Evolutionary conservation across 2,329 filamentous ascomycete genomes (phyloP).

Genomic region (Dactylella cylindrospora): DNA sequence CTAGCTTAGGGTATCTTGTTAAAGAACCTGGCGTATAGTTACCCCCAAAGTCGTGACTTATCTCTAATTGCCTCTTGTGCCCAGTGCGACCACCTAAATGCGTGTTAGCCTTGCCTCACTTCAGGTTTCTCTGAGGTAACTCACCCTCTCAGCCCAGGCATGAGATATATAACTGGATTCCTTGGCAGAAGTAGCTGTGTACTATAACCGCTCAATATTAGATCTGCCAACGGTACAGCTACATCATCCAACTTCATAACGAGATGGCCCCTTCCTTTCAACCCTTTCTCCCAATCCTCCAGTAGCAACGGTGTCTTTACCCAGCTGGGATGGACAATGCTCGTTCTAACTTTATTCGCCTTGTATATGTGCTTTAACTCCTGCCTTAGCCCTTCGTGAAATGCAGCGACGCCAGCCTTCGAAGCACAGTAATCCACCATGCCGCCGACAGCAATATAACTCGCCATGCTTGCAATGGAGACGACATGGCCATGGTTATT

Average conservation of each 20-base stretch:
- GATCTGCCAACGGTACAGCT: constrained; percentile 9
- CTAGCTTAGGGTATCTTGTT: no score
- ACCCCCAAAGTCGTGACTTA: no score
- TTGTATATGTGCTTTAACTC: constrained; percentile 64
- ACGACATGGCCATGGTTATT: constrained; percentile 71
- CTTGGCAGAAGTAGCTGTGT: constrained; percentile 26
- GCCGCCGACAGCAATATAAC: constrained; percentile 62
- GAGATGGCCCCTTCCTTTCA: no score
- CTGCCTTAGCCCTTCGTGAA: constrained; percentile 66
- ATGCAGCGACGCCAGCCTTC: constrained; percentile 66
- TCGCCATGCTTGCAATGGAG: constrained; percentile 66
- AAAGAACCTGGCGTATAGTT: no score
- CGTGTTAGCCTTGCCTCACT: not conserved
- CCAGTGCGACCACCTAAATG: constrained; percentile 12
- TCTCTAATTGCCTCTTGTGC: constrained; percentile 6
- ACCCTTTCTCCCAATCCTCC: no score
- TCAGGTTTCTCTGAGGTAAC: not conserved
- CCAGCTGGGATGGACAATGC: constrained; percentile 65
- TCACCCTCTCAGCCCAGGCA: constrained; percentile 24
- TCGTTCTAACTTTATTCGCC: constrained; percentile 64
- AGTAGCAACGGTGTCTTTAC: constrained; percentile 61
- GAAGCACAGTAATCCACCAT: constrained; percentile 68
- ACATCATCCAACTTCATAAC: constrained; percentile 14
- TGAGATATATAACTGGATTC: constrained; percentile 5
- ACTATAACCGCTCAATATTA: constrained; percentile 27